Evolutionary conservation across 2,329 filamentous ascomycete species (phyloP).

Genomic region (Xylariaceae sp.): DNA sequence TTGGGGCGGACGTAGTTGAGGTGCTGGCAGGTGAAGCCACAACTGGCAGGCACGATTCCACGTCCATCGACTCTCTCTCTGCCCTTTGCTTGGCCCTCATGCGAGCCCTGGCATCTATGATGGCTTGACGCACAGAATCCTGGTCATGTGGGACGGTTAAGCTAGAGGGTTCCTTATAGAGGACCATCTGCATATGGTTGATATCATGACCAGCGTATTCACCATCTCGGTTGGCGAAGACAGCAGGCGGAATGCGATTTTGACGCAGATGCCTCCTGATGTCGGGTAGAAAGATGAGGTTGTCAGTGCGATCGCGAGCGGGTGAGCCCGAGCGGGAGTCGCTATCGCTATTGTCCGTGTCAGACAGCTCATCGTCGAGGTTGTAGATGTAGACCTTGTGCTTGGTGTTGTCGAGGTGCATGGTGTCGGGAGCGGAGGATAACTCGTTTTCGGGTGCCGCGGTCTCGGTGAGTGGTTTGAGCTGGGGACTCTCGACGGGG

Average conservation of each 20-base stretch:
- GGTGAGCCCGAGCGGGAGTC: conserved; percentile 43
- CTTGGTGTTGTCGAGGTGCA: conserved; percentile 84
- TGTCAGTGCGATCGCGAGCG: conserved; percentile 43
- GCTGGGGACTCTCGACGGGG: conserved; percentile 50
- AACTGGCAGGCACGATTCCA: too few relatives aligned
- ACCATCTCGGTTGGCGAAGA: conserved; percentile 55
- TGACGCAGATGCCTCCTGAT: conserved; percentile 75
- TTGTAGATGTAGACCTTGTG: conserved; percentile 89
- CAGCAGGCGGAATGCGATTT: conserved; percentile 63
- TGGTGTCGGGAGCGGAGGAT: conserved; percentile 45
- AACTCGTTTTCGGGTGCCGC: conserved; percentile 13
- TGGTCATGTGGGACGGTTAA: conserved; percentile 70
- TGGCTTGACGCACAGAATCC: conserved; percentile 76
- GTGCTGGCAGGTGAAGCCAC: too few relatives aligned
- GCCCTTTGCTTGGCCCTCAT: not conserved
- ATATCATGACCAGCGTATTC: conserved; percentile 43
- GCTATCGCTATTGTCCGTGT: conserved; percentile 14
- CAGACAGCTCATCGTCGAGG: conserved; percentile 79
- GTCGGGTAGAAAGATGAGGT: conserved; percentile 76
- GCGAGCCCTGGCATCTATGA: conserved; percentile 67
- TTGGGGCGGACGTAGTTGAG: too few relatives aligned
- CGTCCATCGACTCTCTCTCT: not conserved
- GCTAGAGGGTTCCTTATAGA: conserved; percentile 70
- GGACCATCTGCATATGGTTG: conserved; percentile 63
- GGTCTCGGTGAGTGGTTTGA: conserved; percentile 16